Percentiles rank a stretch among this genome's conserved stretches.
Evolutionary conservation across 2,329 filamentous ascomycete genomes (phyloP).

Genomic region (Cercospora beticola): DNA sequence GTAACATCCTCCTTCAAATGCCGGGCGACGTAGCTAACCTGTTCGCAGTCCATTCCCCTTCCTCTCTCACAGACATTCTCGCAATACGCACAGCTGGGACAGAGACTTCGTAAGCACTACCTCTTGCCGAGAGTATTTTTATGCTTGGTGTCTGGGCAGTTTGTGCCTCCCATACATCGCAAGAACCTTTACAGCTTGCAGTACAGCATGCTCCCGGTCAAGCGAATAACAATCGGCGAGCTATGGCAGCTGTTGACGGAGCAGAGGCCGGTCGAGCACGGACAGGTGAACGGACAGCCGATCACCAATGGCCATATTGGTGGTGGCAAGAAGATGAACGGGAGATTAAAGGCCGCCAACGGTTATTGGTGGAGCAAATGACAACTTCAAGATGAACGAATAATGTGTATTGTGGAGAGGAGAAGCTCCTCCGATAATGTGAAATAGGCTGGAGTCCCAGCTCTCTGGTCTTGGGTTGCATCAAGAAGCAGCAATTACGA

Average conservation of each 20-base stretch:
- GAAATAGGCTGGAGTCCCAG: background rate
- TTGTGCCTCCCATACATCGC: slow-evolving; percentile 83
- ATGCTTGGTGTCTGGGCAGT: slow-evolving; percentile 83
- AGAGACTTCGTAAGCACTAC: slow-evolving; percentile 92
- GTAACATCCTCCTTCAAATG: slow-evolving; percentile 47
- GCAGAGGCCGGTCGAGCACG: slow-evolving; percentile 18
- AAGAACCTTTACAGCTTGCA: slow-evolving; percentile 94
- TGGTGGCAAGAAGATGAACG: slow-evolving; percentile 16
- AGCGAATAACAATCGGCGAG: slow-evolving; percentile 74
- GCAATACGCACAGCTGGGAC: slow-evolving; percentile 92
- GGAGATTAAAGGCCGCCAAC: slow-evolving; percentile 19
- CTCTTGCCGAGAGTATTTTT: slow-evolving; percentile 83
- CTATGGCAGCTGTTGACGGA: slow-evolving; percentile 63
- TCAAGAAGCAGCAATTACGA: background rate
- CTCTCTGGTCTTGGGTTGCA: background rate
- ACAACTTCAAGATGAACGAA: background rate
- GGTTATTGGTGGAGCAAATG: slow-evolving; percentile 37
- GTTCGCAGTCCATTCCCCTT: slow-evolving; percentile 75
- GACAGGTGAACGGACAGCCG: slow-evolving; percentile 28
- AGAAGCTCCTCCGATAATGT: background rate
- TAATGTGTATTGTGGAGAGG: slow-evolving; percentile 7
- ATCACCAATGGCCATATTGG: slow-evolving; percentile 12
- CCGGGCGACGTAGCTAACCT: slow-evolving; percentile 15
- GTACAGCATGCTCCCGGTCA: slow-evolving; percentile 93
- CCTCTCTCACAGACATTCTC: slow-evolving; percentile 93